A percentile compares a stretch with the other conserved stretches of the same genome.
These are phyloP conservation scores for Pneumocystis carinii DNA, from an alignment of 1,139 yeast genomes.

Conservation along the genomic window DNA sequence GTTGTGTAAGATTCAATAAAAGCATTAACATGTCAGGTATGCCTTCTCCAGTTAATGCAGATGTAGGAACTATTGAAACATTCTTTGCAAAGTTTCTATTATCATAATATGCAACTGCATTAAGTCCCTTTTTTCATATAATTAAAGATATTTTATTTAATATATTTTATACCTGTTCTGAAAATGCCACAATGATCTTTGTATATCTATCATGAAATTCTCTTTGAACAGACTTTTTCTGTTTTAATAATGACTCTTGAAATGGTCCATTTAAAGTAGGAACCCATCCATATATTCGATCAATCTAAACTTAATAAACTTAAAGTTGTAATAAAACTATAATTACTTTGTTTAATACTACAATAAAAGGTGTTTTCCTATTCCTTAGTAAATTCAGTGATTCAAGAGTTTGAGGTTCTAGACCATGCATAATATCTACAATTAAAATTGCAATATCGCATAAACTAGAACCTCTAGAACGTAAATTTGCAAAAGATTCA, in stretches of 20 bases:
- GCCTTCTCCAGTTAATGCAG: slow-evolving; percentile 99
- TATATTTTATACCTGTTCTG: slow-evolving; percentile 47
- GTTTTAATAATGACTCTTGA: slow-evolving; percentile 82
- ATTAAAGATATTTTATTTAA: background rate
- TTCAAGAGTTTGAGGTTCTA: slow-evolving; percentile 93
- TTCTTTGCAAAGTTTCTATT: slow-evolving; percentile 84
- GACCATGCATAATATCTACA: slow-evolving; percentile 97
- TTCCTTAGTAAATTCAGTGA: slow-evolving; percentile 83
- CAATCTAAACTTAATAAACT: slow-evolving; percentile 32
- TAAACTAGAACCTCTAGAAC: slow-evolving; percentile 96
- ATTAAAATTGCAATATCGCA: slow-evolving; percentile 98
- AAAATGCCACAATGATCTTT: slow-evolving; percentile 74
- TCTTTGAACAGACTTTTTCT: slow-evolving; percentile 68
- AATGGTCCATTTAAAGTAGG: slow-evolving; percentile 78
- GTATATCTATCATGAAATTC: slow-evolving; percentile 83
- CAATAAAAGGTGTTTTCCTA: slow-evolving; percentile 94
- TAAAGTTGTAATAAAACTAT: background rate
- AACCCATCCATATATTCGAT: slow-evolving; percentile 93
- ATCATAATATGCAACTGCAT: slow-evolving; percentile 89
- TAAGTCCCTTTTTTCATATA: slow-evolving; percentile 43
- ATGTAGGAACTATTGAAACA: slow-evolving; percentile 94
- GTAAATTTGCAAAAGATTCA: slow-evolving; percentile 94
- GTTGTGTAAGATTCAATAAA: slow-evolving; percentile 85
- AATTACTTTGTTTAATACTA: slow-evolving; percentile 65
- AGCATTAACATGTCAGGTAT: slow-evolving; percentile 96